Evolutionary conservation across 2,329 filamentous ascomycete species (phyloP).

Genomic region (Verticillium nonalfalfae): DNA sequence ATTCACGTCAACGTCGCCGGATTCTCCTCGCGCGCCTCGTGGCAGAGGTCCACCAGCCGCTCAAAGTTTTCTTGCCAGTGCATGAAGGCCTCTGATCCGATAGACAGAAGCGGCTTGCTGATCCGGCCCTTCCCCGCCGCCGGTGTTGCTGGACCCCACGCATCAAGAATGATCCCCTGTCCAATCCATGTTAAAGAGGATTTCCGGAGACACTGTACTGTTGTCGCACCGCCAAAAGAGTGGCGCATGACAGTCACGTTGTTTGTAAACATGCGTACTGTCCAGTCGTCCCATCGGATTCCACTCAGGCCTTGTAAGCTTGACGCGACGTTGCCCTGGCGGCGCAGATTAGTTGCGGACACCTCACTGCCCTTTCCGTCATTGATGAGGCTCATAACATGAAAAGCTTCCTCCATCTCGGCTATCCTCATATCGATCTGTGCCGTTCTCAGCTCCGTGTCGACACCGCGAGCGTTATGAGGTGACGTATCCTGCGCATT

Average conservation of each 20-base stretch:
- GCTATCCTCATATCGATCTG: slow-evolving; percentile 58
- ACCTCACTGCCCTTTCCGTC: slow-evolving; percentile 46
- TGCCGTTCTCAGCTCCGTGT: slow-evolving; percentile 50
- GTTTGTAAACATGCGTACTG: slow-evolving; percentile 42
- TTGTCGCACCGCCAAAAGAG: slow-evolving; percentile 61
- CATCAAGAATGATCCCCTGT: slow-evolving; percentile 61
- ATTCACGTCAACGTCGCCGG: slow-evolving; percentile 36
- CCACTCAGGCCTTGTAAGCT: slow-evolving; percentile 53
- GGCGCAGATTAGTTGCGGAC: slow-evolving; percentile 44
- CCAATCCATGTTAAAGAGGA: slow-evolving; percentile 47
- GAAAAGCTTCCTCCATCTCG: slow-evolving; percentile 58
- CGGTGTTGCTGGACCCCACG: slow-evolving; percentile 50
- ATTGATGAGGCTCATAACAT: slow-evolving; percentile 48
- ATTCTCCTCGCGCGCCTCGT: slow-evolving; percentile 43
- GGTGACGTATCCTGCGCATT: slow-evolving; percentile 44
- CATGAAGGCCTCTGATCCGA: slow-evolving; percentile 65
- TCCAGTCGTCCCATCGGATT: slow-evolving; percentile 50
- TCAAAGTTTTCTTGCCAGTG: slow-evolving; percentile 62
- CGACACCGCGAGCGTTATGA: slow-evolving; percentile 52
- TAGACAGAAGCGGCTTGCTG: slow-evolving; percentile 50
- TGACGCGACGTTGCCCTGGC: slow-evolving; percentile 50
- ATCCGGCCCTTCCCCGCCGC: slow-evolving; percentile 36
- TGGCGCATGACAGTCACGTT: slow-evolving; percentile 59
- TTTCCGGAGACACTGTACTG: slow-evolving; percentile 52
- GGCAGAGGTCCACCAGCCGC: slow-evolving; percentile 47